Evolutionary conservation across 306 rosid genomes (phyloP).

Genomic region (Cicer pinnatifidum): DNA sequence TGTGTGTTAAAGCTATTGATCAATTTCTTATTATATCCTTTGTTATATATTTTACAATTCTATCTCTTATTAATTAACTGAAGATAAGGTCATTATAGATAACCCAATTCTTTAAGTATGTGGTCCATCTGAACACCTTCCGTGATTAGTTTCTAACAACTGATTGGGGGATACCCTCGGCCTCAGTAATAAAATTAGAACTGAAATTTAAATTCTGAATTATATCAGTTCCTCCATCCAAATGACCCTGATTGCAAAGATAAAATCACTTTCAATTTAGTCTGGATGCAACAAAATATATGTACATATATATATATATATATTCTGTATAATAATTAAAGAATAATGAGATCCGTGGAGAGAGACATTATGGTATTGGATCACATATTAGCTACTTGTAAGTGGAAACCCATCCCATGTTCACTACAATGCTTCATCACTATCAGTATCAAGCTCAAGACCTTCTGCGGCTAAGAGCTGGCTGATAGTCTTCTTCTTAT

Average conservation of each 20-base stretch:
- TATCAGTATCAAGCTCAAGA: constrained; percentile 87
- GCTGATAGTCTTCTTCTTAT: constrained; percentile 61
- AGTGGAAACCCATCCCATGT: constrained; percentile 34
- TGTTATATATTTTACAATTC: neutral
- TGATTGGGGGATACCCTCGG: too few relatives aligned
- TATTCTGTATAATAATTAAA: constrained; percentile 41
- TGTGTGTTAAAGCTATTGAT: too few relatives aligned
- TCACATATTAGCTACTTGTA: constrained; percentile 39
- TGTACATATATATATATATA: constrained; percentile 52
- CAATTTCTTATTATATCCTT: neutral
- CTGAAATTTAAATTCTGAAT: neutral
- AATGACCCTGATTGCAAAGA: constrained; percentile 1
- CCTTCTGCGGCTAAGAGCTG: constrained; percentile 91
- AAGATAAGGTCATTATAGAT: neutral
- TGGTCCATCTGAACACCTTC: too few relatives aligned
- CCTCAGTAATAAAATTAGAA: neutral
- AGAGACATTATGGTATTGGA: constrained; percentile 41
- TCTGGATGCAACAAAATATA: constrained; percentile 40
- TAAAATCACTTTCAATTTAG: constrained; percentile 34
- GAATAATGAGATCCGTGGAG: constrained; percentile 37
- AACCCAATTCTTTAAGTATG: too few relatives aligned
- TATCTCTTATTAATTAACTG: neutral
- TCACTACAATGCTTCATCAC: constrained; percentile 57
- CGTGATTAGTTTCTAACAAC: too few relatives aligned
- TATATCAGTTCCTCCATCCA: neutral